Base-by-base conservation (phyloP, 2,329 filamentous ascomycete species). In the Cryphonectria japonica region DNA sequence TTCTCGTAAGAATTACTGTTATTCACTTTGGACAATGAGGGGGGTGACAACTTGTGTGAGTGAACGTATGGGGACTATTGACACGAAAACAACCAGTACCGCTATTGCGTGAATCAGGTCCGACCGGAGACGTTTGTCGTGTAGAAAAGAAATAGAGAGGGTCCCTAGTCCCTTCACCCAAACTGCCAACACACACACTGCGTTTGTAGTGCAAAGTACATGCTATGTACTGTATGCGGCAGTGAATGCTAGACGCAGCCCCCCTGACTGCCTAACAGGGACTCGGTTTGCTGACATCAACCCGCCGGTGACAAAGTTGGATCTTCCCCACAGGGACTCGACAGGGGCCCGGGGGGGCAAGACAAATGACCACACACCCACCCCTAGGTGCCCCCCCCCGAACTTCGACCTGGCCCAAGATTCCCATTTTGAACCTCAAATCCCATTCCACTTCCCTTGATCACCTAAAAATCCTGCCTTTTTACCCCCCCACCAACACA, bases 361-460 rank as follows among this genome's bases (percentile, higher is more conserved):
- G 61, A 64, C 61, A 32, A 46, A 46, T 29, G 61, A 46, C 22
- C 22, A 29, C 61, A 64, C 60, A 41, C 60, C 63, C n/a, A 29
- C 29, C 29, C 41, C 39, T 34, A 22, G 63, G n/a, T 22, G 41
- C 11, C 63, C 43, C 54, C 54, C 54, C 57, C 39, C 37, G 8
- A 64, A 50, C 43, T 50, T 52, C 22, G 61, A 64, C 54, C 66
- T 50, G 37, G 50, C 54, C 57, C 66, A 52, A 68, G 54, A 68
- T 68, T 61, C 66, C 66, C 57, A 68, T 68, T 29, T 60, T 16
- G 39, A 19, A 68, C 66, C 41, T 68, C 54, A 68, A 46, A 62
- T 62, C 43, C 66, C n/a, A 61, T 68, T 62, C 5, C 26, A 39
- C 26, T 9, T n/a, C 26, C 66, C 29, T 61, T 39, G 26, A 65